Evolutionary conservation across 192 early-diverging fungal species (phyloP), one percentile per base, ranked within the genome.

Genomic region (Funneliformis mosseae): DNA sequence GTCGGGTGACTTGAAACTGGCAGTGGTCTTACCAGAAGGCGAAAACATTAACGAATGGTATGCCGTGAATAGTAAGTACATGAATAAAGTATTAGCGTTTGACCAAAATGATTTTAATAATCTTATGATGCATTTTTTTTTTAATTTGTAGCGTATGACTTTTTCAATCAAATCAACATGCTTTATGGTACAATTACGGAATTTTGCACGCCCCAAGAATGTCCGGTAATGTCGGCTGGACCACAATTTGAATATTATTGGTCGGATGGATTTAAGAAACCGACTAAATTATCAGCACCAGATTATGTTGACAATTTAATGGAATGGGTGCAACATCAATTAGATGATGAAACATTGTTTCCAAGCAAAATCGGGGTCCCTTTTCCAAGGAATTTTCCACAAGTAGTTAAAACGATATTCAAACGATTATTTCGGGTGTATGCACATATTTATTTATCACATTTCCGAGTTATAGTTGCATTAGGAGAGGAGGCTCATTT

Each of bases 91-190:
- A 69, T 39, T 33, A 33, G 33, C 3, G 43, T 16, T 72, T 18
- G 48, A 55, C 28, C 5, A 14, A 9, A 67, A 50, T 69, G 1
- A 12, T 41, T 8, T 18, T 33, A 3, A 82, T 28, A 21, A 5
- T 0, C 10, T 41, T 50, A 38, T 18, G 12, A 45, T 73, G 10
- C 42, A 64, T 39, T 50, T 21, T 12, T 28, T 46, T 59, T 25
- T 61, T 74, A 46, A 41, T 61, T 42, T 81, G 14, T 55, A 88
- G 88, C 94, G 3, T 94, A 96, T 11, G 97, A 98, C 85, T 98
- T 98, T 84, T 97, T 94, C 86, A 97, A 97, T 88, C 97, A 98
- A 85, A 92, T 96, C 75, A 97, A 97, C 86, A 92, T 98, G 92
- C 86, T 98, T 10, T 98, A 95, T 83, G 95, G 94, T 73, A 91